These are phyloP conservation scores for Calonectria fujianensis DNA, from an alignment of 2,329 filamentous ascomycete species.

Conservation along the genomic window DNA sequence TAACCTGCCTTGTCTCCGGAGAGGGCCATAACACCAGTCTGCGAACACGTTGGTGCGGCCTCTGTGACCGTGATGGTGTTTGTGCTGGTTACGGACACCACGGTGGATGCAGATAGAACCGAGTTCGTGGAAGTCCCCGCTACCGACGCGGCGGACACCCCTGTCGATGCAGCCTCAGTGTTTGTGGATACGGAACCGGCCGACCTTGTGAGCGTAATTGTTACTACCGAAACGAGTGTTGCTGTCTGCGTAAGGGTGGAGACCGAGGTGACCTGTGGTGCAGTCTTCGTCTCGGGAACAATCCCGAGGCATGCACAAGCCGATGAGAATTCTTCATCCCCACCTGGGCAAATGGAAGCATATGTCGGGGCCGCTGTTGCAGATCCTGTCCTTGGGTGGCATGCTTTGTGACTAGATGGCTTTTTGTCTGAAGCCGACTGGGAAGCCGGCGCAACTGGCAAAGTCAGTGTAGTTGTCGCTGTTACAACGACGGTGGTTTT, in stretches of 20 bases:
- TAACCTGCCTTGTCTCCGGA: neutral
- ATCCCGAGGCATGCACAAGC: conserved; percentile 10
- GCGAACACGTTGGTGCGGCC: neutral
- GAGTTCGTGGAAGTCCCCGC: neutral
- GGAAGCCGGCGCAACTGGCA: neutral
- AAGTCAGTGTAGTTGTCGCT: neutral
- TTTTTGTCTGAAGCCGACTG: neutral
- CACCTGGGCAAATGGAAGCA: conserved; percentile 1
- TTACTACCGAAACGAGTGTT: neutral
- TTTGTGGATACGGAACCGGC: neutral
- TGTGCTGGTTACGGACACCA: neutral
- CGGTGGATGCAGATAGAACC: neutral
- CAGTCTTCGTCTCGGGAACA: neutral
- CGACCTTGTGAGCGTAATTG: neutral
- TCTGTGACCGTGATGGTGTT: neutral
- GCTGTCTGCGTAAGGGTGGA: neutral
- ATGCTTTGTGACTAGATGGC: neutral
- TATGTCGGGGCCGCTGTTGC: neutral
- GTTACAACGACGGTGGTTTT: neutral
- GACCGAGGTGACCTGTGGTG: neutral
- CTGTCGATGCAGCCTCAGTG: neutral
- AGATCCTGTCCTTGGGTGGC: neutral
- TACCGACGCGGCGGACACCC: neutral
- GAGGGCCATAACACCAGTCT: neutral
- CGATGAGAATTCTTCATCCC: neutral